Base-by-base conservation (phyloP, 768 basidiomycete species). In the Trametopsis cervina region DNA sequence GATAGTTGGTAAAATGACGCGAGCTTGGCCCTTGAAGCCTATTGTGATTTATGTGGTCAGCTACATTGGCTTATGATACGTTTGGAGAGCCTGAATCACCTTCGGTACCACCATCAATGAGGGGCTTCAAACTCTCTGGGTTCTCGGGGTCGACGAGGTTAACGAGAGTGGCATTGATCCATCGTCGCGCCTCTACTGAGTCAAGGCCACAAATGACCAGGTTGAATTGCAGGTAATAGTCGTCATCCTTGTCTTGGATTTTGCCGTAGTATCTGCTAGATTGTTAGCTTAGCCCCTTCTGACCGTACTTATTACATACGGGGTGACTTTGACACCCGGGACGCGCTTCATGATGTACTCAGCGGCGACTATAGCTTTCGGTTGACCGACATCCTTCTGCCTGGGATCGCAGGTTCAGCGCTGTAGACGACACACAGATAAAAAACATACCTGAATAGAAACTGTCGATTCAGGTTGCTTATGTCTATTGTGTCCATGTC, bases 401-500 rank as follows among this genome's bases (percentile, higher is more conserved):
- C 92, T 95, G 62, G 3, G 37, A 12, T 39, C 25, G 36, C 24
- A 26, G 17, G 4, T 25, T 11, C 9, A 46, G 7, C 24, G 45
- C 13, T 37, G 40, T 25, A 26, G 27, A 44, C 25, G 25, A 27
- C 17, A 18, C 46, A 23, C 33, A 44, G 27, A 22, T 46, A 1
- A 24, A 9, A 12, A 6, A 62, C 69, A 43, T 55, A 91, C 95
- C 96, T 80, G 72, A 99, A 99, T 20, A 99, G 73, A 65, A 99
- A 99, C 68, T 99, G 96, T 42, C 96, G 79, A 66, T 99, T 99
- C 55, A 99, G 75, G 66, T 99, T 99, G 61, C 93, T 97, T 61
- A 99, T 89, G 69, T 99, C 95, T 64, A 98, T 99, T 13, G 95
- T 97, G 73, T 99, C 95, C 94, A 99, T 98, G 74, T 99, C 96